Conservation (phyloP, 2,329 filamentous ascomycete genomes). For the Epichloe scottii region DNA sequence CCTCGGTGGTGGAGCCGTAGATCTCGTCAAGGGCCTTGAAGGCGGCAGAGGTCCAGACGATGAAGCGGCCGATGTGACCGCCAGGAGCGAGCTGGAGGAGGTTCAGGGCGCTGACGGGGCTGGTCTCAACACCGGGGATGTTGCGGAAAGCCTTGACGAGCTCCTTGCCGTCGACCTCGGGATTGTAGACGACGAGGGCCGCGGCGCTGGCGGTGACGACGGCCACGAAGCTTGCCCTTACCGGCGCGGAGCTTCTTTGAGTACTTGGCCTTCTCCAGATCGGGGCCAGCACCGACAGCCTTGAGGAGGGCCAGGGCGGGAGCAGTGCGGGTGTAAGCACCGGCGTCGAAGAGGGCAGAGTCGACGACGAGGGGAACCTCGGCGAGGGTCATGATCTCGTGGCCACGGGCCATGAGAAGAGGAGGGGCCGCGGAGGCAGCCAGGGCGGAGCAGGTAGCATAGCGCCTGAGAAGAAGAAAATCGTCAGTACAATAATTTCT, state of each 20-base stretch:
- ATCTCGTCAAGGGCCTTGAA: conserved; percentile 95
- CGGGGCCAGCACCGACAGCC: conserved; percentile 77
- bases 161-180: conserved; percentile 88
- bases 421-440: conserved; percentile 91
- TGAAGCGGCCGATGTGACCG: conserved; percentile 97
- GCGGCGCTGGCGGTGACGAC: conserved; percentile 93
- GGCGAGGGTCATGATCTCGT: conserved; percentile 82
- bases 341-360: conserved; percentile 74
- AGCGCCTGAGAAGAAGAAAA: conserved; percentile 52
- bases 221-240: conserved; percentile 97
- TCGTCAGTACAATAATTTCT: not conserved
- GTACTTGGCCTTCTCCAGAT: conserved; percentile 90
- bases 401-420: conserved; percentile 91
- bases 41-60: conserved; percentile 95
- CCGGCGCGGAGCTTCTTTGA: conserved; percentile 96
- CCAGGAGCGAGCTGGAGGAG: conserved; percentile 98
- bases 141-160: conserved; percentile 95
- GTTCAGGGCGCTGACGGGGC: conserved; percentile 86
- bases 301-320: conserved; percentile 77
- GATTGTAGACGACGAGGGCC: conserved; percentile 97
- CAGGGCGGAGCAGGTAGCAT: conserved; percentile 93
- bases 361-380: conserved; percentile 97
- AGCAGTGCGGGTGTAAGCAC: conserved; percentile 75
- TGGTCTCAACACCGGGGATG: conserved; percentile 96
- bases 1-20: conserved; percentile 85